These are phyloP conservation scores for Candida mattraensis DNA, from an alignment of 805 yeast genomes.

Conservation along the genomic window DNA sequence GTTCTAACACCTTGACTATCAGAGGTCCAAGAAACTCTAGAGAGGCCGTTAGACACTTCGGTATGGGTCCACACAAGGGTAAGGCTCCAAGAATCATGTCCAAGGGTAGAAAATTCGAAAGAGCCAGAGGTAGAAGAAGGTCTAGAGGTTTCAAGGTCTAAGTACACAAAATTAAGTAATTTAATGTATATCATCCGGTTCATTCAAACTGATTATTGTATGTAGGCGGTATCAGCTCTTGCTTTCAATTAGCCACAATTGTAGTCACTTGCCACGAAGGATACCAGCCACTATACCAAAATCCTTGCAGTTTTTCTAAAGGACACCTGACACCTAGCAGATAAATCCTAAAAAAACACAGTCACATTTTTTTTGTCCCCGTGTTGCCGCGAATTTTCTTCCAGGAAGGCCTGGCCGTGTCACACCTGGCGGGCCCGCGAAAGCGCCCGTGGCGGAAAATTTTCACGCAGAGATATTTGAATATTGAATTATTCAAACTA, in stretches of 20 bases:
- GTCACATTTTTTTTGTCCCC: no score
- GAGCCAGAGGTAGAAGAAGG: constrained; percentile 99
- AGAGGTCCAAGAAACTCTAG: constrained; percentile 99
- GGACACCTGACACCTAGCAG: no score
- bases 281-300: no score
- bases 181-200: no score
- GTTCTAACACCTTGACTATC: constrained; percentile 95
- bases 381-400: neutral
- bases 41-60: constrained; percentile 99
- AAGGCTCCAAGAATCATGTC: constrained; percentile 99
- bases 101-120: constrained; percentile 99
- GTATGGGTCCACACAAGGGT: constrained; percentile 99
- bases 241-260: no score
- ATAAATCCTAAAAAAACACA: no score
- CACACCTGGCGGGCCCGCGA: neutral
- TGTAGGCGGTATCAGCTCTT: no score
- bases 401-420: neutral
- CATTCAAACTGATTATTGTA: no score
- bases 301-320: no score
- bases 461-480: constrained; percentile 10
- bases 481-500: no score
- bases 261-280: no score
- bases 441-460: constrained; percentile 3
- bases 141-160: constrained; percentile 99
- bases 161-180: no score